Conservation (phyloP, 1,284 basidiomycete species). For the Lentinus polychrous region DNA sequence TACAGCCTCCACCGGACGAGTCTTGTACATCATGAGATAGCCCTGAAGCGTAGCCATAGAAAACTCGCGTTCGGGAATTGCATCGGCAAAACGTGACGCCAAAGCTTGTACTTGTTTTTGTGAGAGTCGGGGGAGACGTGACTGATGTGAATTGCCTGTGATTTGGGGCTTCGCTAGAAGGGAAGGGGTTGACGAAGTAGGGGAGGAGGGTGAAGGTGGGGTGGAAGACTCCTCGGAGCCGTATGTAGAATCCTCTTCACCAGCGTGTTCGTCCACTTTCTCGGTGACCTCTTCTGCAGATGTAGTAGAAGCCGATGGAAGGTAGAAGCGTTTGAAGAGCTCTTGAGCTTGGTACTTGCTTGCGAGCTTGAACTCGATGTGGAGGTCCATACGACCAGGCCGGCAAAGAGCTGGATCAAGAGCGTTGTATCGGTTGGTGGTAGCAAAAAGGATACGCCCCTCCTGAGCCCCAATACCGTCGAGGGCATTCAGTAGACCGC, state of each 20-base stretch:
- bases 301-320: slow-evolving; percentile 27
- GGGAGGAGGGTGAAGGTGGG: not conserved
- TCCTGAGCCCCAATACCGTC: slow-evolving; percentile 74
- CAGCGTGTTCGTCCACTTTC: slow-evolving; percentile 10
- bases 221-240: not conserved
- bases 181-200: slow-evolving; percentile 3
- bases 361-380: slow-evolving; percentile 65
- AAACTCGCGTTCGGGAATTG: slow-evolving; percentile 56
- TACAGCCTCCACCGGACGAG: slow-evolving; percentile 50
- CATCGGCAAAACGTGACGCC: slow-evolving; percentile 49
- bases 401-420: slow-evolving; percentile 69
- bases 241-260: slow-evolving; percentile 14
- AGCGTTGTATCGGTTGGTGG: slow-evolving; percentile 62
- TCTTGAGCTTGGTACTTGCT: slow-evolving; percentile 58
- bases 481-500: slow-evolving; percentile 67
- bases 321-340: slow-evolving; percentile 62
- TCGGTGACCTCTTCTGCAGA: slow-evolving; percentile 9
- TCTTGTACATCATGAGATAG: slow-evolving; percentile 68
- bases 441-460: slow-evolving; percentile 71
- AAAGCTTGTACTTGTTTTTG: slow-evolving; percentile 31
- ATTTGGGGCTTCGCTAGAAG: slow-evolving; percentile 10
- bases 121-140: slow-evolving; percentile 28
- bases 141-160: slow-evolving; percentile 25
- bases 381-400: slow-evolving; percentile 77
- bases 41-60: slow-evolving; percentile 74